Base-by-base conservation (phyloP, 306 rosid genomes). In the Dryas alaskensis region DNA sequence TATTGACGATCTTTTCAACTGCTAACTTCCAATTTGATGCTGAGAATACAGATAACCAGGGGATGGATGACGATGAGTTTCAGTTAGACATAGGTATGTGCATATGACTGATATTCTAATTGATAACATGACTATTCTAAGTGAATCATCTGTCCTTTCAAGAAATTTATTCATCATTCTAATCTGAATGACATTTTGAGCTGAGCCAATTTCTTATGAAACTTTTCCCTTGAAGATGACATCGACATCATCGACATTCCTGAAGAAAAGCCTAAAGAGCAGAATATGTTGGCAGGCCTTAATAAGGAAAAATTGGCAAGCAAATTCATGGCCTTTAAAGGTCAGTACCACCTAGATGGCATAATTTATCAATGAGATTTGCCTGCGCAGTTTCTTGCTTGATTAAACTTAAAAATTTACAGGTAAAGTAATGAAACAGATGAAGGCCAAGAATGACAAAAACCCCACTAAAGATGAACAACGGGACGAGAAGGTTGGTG, bases 391-490 rank as follows among this genome's bases (percentile, higher is more conserved):
- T n/a, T 19, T 40, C 0, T 60, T 69, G 10, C 5, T 1, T n/a
- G 17, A 19, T 17, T 58, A 61, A 50, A 58, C 4, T 52, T 70
- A 10, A 62, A 19, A 68, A 82, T 74, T 10, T 74, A 52, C 91
- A 91, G 98, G 98, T 77, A 93, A 78, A 79, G 72, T 71, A 14
- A 1, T 91, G 73, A 93, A 82, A 83, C 93, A 93, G 45, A 88
- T 83, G 84, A 88, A 88, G 75, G 69, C 76, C 31, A 85, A 85
- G 82, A 82, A 59, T 72, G 93, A 89, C 72, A 91, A 85, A 57
- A 65, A 70, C 70, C 66, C 88, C 11, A 64, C 64, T 17, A 87
- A 81, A 80, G 96, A 85, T 81, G 94, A 88, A 78, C 84, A 81
- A 17, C 83, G 66, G 52, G 87, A 88, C 12, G 88, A 84, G 62